Percentiles rank a stretch among this genome's conserved stretches.
These are phyloP conservation scores for Agaricus subrufescens DNA, from an alignment of 768 basidiomycete species.

Conservation along the genomic window DNA sequence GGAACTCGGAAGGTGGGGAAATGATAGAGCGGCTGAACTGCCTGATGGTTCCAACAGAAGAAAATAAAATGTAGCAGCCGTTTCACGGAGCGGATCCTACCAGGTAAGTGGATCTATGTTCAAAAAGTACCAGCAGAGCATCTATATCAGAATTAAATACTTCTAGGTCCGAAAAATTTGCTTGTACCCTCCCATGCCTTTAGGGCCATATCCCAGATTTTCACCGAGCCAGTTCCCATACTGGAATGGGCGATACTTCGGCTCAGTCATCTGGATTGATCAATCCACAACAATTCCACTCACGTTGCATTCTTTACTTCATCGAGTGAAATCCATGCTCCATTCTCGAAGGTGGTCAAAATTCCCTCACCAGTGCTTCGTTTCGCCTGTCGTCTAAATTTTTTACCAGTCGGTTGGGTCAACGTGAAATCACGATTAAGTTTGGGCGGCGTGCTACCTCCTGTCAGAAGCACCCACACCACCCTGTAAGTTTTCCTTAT, in stretches of 20 bases:
- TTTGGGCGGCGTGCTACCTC: conserved; percentile 43
- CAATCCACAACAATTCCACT: conserved; percentile 22
- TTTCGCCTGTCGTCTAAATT: background rate
- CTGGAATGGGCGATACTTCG: conserved; percentile 28
- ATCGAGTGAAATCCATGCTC: conserved; percentile 49
- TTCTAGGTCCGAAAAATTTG: too few species aligned
- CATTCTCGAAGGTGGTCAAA: conserved; percentile 16
- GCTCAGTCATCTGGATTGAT: conserved; percentile 6
- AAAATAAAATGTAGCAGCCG: too few species aligned
- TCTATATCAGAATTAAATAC: too few species aligned
- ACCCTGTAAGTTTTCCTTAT: conserved; percentile 81
- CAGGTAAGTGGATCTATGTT: too few species aligned
- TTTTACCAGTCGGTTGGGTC: background rate
- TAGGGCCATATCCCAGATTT: conserved; percentile 60
- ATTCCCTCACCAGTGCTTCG: background rate
- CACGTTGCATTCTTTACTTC: conserved; percentile 62
- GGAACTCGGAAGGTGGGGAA: too few species aligned
- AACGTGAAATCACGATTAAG: conserved; percentile 12
- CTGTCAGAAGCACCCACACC: conserved; percentile 66
- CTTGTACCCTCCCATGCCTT: conserved; percentile 18
- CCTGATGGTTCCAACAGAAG: too few species aligned
- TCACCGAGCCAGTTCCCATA: conserved; percentile 69
- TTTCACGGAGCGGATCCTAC: too few species aligned
- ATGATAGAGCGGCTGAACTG: background rate
- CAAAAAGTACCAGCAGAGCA: background rate